Evolutionary conservation across 2,329 filamentous ascomycete genomes (phyloP).

Genomic region (Nothopassalora personata): DNA sequence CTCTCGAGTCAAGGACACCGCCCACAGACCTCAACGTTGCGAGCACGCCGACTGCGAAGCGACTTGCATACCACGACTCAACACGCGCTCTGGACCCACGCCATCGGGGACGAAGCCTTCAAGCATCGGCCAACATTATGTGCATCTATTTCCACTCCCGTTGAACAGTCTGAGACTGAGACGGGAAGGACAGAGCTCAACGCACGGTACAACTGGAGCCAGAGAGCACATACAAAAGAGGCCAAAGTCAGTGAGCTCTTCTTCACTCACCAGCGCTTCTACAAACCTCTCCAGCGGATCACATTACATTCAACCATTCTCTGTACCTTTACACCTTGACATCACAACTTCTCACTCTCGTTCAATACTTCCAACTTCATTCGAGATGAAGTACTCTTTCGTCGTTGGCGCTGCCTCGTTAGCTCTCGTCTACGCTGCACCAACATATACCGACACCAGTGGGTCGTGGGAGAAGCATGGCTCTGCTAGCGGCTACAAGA

Average conservation of each 20-base stretch:
- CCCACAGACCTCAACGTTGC: neutral
- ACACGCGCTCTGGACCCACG: neutral
- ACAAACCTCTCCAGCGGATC: neutral
- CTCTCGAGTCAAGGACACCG: neutral
- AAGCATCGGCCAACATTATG: neutral
- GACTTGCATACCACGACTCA: neutral
- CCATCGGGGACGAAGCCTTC: neutral
- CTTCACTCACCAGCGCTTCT: neutral
- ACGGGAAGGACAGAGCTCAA: neutral
- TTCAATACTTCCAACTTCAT: neutral
- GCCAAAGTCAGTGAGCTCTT: neutral
- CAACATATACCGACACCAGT: neutral
- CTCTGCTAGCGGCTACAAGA: neutral
- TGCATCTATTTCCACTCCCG: neutral
- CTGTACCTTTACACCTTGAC: neutral
- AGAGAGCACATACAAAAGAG: neutral
- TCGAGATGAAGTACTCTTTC: conserved; percentile 1
- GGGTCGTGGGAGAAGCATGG: neutral
- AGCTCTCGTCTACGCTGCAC: conserved; percentile 1
- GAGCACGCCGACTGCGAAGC: neutral
- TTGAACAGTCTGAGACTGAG: neutral
- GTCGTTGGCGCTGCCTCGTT: neutral
- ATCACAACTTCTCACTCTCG: neutral
- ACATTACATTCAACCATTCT: neutral
- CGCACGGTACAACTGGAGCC: neutral